Percentiles rank a stretch among this genome's conserved stretches.
Conservation (phyloP, 1,284 basidiomycete species). For the Puccinia triticina region DNA sequence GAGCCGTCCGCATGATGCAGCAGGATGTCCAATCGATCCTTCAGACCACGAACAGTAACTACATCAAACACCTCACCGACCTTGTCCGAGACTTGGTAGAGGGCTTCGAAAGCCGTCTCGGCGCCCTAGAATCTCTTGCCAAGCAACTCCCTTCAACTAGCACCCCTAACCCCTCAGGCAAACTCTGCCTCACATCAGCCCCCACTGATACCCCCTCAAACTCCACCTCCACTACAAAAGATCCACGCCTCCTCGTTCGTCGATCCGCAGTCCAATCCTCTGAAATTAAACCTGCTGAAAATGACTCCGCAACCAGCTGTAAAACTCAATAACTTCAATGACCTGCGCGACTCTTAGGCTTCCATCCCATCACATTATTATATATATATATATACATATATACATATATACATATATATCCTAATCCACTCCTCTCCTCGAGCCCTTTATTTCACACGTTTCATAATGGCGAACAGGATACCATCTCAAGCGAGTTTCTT, state of each 20-base stretch:
- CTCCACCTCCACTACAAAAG: background rate
- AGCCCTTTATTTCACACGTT: background rate
- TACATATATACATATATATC: too few species aligned
- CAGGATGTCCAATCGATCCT: slow-evolving; percentile 15
- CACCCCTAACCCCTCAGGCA: background rate
- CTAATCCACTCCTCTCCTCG: background rate
- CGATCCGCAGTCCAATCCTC: background rate
- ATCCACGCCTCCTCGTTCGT: background rate
- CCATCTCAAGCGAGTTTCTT: too few species aligned
- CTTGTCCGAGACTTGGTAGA: background rate
- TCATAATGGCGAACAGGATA: too few species aligned
- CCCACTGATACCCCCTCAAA: background rate
- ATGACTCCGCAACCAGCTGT: background rate
- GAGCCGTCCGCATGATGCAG: slow-evolving; percentile 9
- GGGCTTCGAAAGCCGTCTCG: slow-evolving; percentile 1
- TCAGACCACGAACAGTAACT: background rate
- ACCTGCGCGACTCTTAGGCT: background rate
- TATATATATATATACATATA: too few species aligned
- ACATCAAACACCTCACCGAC: background rate
- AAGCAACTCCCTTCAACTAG: background rate
- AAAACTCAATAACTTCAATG: background rate
- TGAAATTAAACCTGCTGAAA: background rate
- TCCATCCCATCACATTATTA: background rate
- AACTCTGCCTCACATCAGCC: background rate
- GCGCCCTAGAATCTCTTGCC: background rate